Percentiles rank a stretch among this genome's conserved stretches.
These are phyloP conservation scores for Chloris gayana DNA, from an alignment of 176 grass and related monocot genomes.

Conservation along the genomic window DNA sequence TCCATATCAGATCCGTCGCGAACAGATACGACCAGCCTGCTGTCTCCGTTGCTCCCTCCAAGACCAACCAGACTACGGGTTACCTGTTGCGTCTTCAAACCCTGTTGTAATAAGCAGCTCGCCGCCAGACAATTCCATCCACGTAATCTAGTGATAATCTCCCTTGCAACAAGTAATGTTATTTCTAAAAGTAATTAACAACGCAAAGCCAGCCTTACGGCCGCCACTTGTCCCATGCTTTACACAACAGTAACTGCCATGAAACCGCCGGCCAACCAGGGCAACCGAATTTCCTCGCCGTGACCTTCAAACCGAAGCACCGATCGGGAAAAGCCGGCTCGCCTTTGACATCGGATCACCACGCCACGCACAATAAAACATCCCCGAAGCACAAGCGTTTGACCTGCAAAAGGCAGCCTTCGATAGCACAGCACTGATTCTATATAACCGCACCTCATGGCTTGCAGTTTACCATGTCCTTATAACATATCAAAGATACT, in stretches of 20 bases:
- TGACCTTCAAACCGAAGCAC: constrained; percentile 57
- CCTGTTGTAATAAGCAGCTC: not conserved
- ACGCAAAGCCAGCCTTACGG: constrained; percentile 11
- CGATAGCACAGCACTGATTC: not conserved
- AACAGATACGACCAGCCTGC: not conserved
- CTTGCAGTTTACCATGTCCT: not conserved
- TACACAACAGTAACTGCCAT: constrained; percentile 43
- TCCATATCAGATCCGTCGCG: not conserved
- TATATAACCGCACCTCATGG: not conserved
- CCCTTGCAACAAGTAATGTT: not conserved
- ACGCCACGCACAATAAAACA: not conserved
- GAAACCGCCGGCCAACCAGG: not conserved
- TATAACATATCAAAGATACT: not conserved
- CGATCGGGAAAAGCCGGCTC: constrained; percentile 11
- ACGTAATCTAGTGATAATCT: not conserved
- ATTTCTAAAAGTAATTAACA: not conserved
- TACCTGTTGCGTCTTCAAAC: constrained; percentile 22
- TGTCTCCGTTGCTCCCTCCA: too few relatives aligned
- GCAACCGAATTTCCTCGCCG: constrained; percentile 24
- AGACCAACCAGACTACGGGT: not conserved
- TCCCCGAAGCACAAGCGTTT: constrained; percentile 35
- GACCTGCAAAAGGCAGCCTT: constrained; percentile 37
- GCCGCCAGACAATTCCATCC: constrained; percentile 11
- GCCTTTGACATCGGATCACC: not conserved
- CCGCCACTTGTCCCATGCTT: constrained; percentile 33